These are phyloP conservation scores for Umbellularia californica DNA, from an alignment of 164 flowering plant species.

Conservation along the genomic window DNA sequence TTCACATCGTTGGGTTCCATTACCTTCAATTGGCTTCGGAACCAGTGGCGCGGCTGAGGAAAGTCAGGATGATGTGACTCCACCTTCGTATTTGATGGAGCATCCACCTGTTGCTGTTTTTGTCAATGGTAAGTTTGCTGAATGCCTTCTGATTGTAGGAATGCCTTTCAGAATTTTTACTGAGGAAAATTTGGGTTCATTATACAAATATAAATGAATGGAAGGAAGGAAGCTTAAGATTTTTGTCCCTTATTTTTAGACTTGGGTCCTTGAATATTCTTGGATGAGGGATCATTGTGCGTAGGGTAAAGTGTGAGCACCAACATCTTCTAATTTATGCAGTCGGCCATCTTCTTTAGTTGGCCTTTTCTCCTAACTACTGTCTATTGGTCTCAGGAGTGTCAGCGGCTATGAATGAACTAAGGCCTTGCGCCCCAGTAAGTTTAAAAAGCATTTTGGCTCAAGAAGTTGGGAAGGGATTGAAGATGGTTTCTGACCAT, in stretches of 20 bases:
- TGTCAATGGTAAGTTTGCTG: conserved; percentile 59
- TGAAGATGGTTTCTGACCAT: conserved; percentile 80
- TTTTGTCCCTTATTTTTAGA: too few species aligned
- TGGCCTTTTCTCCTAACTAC: not conserved
- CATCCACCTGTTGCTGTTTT: conserved; percentile 98
- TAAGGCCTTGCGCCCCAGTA: conserved; percentile 97
- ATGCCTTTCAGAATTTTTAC: not conserved
- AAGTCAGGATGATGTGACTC: conserved; percentile 78
- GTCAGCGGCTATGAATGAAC: conserved; percentile 90
- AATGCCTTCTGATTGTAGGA: not conserved
- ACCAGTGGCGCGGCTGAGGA: conserved; percentile 56
- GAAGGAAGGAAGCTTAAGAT: not conserved
- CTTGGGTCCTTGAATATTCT: not conserved
- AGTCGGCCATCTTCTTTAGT: not conserved
- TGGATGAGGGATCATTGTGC: not conserved
- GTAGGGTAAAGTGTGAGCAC: not conserved
- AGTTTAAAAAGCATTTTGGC: conserved; percentile 76
- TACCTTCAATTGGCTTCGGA: conserved; percentile 82
- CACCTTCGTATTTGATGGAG: conserved; percentile 90
- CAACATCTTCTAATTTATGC: not conserved
- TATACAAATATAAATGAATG: not conserved
- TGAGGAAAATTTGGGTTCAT: not conserved
- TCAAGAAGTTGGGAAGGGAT: conserved; percentile 73
- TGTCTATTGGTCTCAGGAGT: conserved; percentile 48
- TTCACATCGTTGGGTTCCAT: conserved; percentile 97